Conservation (phyloP, 1,284 basidiomycete species). For the Coniophora puteana region DNA sequence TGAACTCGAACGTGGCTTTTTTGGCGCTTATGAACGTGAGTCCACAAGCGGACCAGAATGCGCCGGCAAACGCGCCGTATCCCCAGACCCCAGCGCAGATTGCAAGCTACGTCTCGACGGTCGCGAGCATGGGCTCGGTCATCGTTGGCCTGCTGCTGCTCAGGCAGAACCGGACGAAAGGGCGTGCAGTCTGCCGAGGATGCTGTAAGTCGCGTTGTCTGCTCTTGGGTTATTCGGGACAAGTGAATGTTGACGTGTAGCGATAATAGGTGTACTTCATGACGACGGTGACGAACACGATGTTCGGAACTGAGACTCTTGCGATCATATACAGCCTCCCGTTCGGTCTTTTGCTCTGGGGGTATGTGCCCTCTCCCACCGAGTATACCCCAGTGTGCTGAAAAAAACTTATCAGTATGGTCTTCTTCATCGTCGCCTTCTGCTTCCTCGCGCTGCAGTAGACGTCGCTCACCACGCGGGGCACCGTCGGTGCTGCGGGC, state of each 20-base stretch:
- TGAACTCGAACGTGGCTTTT: constrained; percentile 41
- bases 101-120: constrained; percentile 4
- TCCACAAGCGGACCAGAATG: no score
- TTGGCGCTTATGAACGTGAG: constrained; percentile 46
- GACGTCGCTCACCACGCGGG: not conserved
- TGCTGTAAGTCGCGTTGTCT: constrained; percentile 4
- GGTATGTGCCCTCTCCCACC: not conserved
- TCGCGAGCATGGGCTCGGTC: constrained; percentile 2
- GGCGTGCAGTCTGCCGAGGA: constrained; percentile 5
- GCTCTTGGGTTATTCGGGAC: not conserved
- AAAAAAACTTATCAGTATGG: not conserved
- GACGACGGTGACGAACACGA: not conserved
- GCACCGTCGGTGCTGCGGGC: not conserved
- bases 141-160: constrained; percentile 5
- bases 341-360: constrained; percentile 27
- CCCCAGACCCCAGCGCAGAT: constrained; percentile 1
- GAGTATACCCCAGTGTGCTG: not conserved
- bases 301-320: constrained; percentile 16
- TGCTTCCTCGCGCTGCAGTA: constrained; percentile 3
- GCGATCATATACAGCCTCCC: constrained; percentile 26
- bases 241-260: no score
- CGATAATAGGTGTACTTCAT: not conserved
- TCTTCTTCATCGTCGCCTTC: constrained; percentile 1
- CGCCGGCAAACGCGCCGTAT: no score
- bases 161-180: constrained; percentile 1